Percentiles rank a stretch among this genome's conserved stretches.
phyloP scores from a whole-genome alignment of 1,284 basidiomycete genomes.

The Leccinum insolens region DNA sequence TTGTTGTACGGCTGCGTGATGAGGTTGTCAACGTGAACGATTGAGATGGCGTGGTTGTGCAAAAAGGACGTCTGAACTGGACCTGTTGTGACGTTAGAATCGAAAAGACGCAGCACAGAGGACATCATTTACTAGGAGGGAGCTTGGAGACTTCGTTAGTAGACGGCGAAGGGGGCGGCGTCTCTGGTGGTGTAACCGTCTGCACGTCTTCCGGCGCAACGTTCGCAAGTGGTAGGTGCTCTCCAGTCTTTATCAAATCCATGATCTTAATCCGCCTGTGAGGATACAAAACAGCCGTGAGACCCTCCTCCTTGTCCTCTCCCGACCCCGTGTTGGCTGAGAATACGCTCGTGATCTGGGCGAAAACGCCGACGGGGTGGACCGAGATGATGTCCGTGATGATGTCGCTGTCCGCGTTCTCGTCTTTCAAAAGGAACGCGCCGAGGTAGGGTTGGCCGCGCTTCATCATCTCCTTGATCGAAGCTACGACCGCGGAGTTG shows the following conservation, averaged over 20 bases:
- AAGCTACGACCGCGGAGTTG: conserved; percentile 89
- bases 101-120: not conserved
- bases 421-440: conserved; percentile 96
- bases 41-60: conserved; percentile 86
- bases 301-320: conserved; percentile 40
- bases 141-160: conserved; percentile 34
- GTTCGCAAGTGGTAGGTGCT: conserved; percentile 50
- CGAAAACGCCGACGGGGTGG: conserved; percentile 94
- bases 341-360: conserved; percentile 97
- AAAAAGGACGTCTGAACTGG: conserved; percentile 89
- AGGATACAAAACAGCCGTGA: conserved; percentile 96
- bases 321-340: conserved; percentile 55
- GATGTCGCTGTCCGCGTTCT: conserved; percentile 90
- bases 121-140: conserved; percentile 17
- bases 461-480: conserved; percentile 96
- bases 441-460: conserved; percentile 98
- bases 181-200: conserved; percentile 54
- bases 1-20: conserved; percentile 85
- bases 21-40: conserved; percentile 91
- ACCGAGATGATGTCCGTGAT: conserved; percentile 90
- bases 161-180: conserved; percentile 46
- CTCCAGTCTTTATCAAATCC: conserved; percentile 77
- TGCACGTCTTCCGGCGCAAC: conserved; percentile 45
- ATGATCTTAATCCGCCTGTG: conserved; percentile 93
- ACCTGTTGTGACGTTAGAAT: conserved; percentile 34